Conservation (phyloP, 2,329 filamentous ascomycete species). For the Aspergillus sp. region DNA sequence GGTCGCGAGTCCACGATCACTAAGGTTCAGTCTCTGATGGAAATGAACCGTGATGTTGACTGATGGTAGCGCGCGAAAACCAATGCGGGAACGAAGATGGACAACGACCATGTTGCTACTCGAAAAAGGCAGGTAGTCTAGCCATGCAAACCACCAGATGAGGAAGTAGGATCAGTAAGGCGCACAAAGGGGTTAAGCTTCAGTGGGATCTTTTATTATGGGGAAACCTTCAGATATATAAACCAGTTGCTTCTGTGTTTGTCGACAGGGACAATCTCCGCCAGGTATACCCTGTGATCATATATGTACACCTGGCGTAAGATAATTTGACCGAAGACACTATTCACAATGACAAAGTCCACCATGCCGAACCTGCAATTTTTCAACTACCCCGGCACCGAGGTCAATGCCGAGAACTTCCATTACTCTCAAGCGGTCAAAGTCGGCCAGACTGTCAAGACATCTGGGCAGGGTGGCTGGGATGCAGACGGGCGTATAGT, state of each 20-base stretch:
- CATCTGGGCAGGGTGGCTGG: slow-evolving; percentile 24
- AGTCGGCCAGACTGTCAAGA: slow-evolving; percentile 19
- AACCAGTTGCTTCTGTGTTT: no score
- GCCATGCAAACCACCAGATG: no score
- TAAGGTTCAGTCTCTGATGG: not conserved
- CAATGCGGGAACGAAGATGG: not conserved
- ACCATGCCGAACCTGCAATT: slow-evolving; percentile 4
- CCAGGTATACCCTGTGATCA: no score
- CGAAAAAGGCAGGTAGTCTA: not conserved
- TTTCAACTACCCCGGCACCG: slow-evolving; percentile 6
- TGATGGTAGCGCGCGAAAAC: not conserved
- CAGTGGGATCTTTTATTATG: no score
- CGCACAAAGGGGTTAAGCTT: no score
- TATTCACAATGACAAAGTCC: not conserved
- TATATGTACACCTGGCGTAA: no score
- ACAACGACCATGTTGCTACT: not conserved
- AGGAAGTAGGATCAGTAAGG: no score
- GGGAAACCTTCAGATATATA: no score
- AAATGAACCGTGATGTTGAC: no score
- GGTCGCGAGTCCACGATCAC: not conserved
- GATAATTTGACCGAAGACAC: not conserved
- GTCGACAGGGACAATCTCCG: no score
- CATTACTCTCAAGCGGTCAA: slow-evolving; percentile 24
- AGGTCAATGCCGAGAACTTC: slow-evolving; percentile 8
- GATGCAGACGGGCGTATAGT: slow-evolving; percentile 11